phyloP scores from a whole-genome alignment of 2,329 filamentous ascomycete genomes.

The Aspergillus niger region DNA sequence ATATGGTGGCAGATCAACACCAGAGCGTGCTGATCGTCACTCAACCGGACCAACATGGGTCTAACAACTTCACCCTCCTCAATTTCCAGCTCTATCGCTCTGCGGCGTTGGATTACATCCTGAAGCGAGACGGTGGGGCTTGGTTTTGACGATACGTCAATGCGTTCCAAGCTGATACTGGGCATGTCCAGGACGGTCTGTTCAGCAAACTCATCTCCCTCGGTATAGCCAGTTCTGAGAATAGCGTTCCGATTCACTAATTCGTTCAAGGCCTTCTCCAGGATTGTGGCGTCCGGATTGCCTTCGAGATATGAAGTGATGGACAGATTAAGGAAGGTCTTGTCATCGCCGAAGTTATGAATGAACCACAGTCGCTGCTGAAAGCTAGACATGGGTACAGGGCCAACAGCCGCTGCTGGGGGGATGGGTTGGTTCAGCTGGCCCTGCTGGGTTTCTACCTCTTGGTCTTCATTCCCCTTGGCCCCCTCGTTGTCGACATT shows the following conservation, averaged over 20 bases:
- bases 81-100: not conserved
- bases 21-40: not conserved
- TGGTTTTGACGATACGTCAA: too few relatives aligned
- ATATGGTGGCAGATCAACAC: not conserved
- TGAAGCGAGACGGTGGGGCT: too few relatives aligned
- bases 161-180: too few relatives aligned
- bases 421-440: too few relatives aligned
- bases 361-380: not conserved
- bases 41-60: too few relatives aligned
- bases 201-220: not conserved
- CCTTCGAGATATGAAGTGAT: not conserved
- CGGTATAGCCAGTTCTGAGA: not conserved
- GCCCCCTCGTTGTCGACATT: too few relatives aligned
- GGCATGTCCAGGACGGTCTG: not conserved
- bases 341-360: not conserved
- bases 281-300: not conserved
- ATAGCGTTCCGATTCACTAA: not conserved
- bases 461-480: too few relatives aligned
- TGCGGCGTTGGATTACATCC: not conserved
- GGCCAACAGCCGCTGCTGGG: too few relatives aligned
- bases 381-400: not conserved
- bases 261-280: not conserved
- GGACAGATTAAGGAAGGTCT: not conserved
- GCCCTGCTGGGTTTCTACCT: too few relatives aligned
- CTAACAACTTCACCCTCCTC: not conserved